Percentiles rank a stretch among this genome's conserved stretches.
phyloP scores from a whole-genome alignment of 441 rosid genomes.

The Macaranga tanarius region DNA sequence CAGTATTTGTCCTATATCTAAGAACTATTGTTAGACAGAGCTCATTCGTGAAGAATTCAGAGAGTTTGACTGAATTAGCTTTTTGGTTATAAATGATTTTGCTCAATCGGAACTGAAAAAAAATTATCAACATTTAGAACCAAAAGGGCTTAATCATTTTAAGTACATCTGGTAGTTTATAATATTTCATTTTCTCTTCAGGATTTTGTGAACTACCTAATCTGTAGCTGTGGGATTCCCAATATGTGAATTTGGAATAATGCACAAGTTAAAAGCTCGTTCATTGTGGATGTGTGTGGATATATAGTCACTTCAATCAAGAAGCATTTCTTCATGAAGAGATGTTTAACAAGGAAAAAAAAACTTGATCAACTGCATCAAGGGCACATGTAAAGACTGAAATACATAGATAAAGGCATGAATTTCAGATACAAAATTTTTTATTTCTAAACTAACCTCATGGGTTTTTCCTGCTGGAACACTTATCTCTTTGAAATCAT shows the following conservation, averaged over 20 bases:
- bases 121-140: neutral
- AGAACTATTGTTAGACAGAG: neutral
- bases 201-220: too few species aligned
- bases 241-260: too few species aligned
- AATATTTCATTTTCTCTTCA: too few species aligned
- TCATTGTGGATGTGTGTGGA: neutral
- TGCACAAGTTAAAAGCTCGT: neutral
- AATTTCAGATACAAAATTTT: conserved; percentile 10
- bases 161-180: too few species aligned
- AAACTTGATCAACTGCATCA: neutral
- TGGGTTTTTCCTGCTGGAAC: conserved; percentile 75
- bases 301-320: neutral
- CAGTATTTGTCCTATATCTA: neutral
- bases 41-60: neutral
- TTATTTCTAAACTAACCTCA: conserved; percentile 56
- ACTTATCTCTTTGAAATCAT: conserved; percentile 80
- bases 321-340: neutral
- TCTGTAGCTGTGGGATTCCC: too few species aligned
- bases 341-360: neutral
- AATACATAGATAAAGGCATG: neutral
- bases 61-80: neutral
- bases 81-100: neutral
- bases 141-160: neutral
- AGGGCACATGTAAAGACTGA: neutral
- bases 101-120: neutral